These are phyloP conservation scores for Lichtheimia ornata DNA, from an alignment of 371 early-diverging fungal species.

Conservation along the genomic window DNA sequence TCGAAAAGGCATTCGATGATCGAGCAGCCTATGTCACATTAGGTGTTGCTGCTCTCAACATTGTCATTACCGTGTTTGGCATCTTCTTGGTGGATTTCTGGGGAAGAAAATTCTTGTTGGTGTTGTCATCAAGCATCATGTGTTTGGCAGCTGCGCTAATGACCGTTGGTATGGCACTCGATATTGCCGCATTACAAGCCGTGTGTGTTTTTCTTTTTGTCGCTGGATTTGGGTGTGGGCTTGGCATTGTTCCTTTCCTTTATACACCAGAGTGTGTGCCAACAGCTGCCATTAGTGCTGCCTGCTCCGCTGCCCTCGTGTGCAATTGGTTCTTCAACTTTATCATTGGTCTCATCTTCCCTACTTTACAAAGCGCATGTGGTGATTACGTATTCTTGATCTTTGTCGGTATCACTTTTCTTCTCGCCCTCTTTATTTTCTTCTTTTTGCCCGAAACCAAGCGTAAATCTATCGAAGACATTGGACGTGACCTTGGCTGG, in stretches of 20 bases:
- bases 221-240: slow-evolving; percentile 80
- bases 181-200: slow-evolving; percentile 59
- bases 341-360: slow-evolving; percentile 65
- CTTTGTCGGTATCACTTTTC: slow-evolving; percentile 60
- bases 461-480: slow-evolving; percentile 67
- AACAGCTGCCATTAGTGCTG: slow-evolving; percentile 62
- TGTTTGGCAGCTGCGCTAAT: slow-evolving; percentile 38
- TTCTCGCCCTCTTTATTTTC: slow-evolving; percentile 57
- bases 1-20: slow-evolving; percentile 39
- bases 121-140: slow-evolving; percentile 56
- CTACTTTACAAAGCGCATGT: slow-evolving; percentile 57
- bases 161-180: slow-evolving; percentile 44
- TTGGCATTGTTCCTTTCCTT: slow-evolving; percentile 83
- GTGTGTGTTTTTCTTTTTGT: slow-evolving; percentile 77
- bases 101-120: slow-evolving; percentile 63
- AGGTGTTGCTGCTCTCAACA: slow-evolving; percentile 50
- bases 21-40: slow-evolving; percentile 42
- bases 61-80: slow-evolving; percentile 52
- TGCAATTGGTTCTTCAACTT: slow-evolving; percentile 75
- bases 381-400: slow-evolving; percentile 74
- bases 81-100: slow-evolving; percentile 55
- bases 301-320: slow-evolving; percentile 59
- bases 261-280: slow-evolving; percentile 69
- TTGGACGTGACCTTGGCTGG: slow-evolving; percentile 53
- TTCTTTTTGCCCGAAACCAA: slow-evolving; percentile 81